Conservation (phyloP, 2,329 filamentous ascomycete species). For the Alternaria conjuncta region DNA sequence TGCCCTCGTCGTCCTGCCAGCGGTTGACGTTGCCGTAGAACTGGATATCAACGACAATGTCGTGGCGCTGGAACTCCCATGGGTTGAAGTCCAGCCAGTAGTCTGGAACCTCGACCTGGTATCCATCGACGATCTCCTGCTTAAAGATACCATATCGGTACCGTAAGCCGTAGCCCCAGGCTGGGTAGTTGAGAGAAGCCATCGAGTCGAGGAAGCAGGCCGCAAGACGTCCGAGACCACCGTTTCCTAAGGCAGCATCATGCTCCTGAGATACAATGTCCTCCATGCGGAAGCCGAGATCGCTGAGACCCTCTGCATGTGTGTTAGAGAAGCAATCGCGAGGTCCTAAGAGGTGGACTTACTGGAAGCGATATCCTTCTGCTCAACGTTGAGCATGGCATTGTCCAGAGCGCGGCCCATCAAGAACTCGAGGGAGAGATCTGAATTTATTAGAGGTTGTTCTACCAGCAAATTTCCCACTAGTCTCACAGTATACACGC, state of each 20-base stretch:
- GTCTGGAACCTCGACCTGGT: slow-evolving; percentile 96
- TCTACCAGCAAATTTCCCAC: not conserved
- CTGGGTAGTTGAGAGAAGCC: slow-evolving; percentile 91
- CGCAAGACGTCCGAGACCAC: slow-evolving; percentile 90
- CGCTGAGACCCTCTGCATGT: slow-evolving; percentile 73
- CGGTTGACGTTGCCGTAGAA: slow-evolving; percentile 90
- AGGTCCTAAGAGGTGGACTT: slow-evolving; percentile 34
- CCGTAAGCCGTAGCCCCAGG: slow-evolving; percentile 95
- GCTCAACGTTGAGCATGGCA: slow-evolving; percentile 94
- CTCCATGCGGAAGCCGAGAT: slow-evolving; percentile 96
- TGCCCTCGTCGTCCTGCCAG: slow-evolving; percentile 74
- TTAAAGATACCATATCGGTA: slow-evolving; percentile 98
- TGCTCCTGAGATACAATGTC: slow-evolving; percentile 95
- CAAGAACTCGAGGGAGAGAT: slow-evolving; percentile 94
- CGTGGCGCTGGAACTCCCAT: slow-evolving; percentile 96
- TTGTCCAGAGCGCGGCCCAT: slow-evolving; percentile 98
- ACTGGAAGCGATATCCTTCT: slow-evolving; percentile 86
- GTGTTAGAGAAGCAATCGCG: slow-evolving; percentile 18
- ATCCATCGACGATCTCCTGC: slow-evolving; percentile 97
- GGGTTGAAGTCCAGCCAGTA: slow-evolving; percentile 99
- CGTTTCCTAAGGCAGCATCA: slow-evolving; percentile 94
- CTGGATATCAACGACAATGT: slow-evolving; percentile 95
- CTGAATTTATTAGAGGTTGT: slow-evolving; percentile 46
- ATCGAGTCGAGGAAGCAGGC: slow-evolving; percentile 97
- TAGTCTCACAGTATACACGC: slow-evolving; percentile 78